Percentiles rank a stretch among this genome's conserved stretches.
Conservation (phyloP, 176 grass and related monocot genomes). For the Rhynchospora breviuscula region DNA sequence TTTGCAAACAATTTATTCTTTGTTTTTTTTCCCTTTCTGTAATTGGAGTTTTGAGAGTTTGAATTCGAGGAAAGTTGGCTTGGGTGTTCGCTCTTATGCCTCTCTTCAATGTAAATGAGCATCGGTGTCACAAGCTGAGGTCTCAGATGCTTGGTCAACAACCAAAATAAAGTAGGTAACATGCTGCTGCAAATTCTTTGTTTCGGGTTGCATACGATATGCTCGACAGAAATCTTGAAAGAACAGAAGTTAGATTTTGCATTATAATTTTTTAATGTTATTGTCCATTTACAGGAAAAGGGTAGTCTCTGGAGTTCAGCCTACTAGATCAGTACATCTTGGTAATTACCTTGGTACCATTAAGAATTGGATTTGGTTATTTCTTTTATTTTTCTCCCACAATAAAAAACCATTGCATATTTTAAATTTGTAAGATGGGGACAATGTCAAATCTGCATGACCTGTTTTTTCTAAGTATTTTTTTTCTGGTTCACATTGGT, state of each 20-base stretch:
- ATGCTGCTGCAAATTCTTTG: not conserved
- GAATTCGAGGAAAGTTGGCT: constrained; percentile 11
- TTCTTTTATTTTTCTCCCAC: not conserved
- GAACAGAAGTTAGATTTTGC: not conserved
- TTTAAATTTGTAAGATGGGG: not conserved
- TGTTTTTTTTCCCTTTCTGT: constrained; percentile 5
- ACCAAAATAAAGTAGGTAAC: constrained; percentile 5
- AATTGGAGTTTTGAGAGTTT: constrained; percentile 8
- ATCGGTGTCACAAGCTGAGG: constrained; percentile 25
- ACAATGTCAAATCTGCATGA: not conserved
- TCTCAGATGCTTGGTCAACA: not conserved
- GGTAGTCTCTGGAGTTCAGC: not conserved
- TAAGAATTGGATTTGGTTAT: constrained; percentile 92
- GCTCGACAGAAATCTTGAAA: constrained; percentile 19
- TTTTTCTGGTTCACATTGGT: constrained; percentile 19
- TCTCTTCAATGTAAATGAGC: constrained; percentile 27
- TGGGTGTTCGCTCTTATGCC: not conserved
- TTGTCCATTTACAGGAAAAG: constrained; percentile 52
- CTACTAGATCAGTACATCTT: constrained; percentile 89
- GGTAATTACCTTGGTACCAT: constrained; percentile 96
- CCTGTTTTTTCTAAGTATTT: not conserved
- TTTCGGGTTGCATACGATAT: constrained; percentile 8
- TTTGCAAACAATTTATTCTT: not conserved
- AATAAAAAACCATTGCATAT: too few species aligned
- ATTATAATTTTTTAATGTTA: not conserved